Evolutionary conservation across 257 asterid genomes (phyloP).

Genomic region (Haberlea rhodopensis): DNA sequence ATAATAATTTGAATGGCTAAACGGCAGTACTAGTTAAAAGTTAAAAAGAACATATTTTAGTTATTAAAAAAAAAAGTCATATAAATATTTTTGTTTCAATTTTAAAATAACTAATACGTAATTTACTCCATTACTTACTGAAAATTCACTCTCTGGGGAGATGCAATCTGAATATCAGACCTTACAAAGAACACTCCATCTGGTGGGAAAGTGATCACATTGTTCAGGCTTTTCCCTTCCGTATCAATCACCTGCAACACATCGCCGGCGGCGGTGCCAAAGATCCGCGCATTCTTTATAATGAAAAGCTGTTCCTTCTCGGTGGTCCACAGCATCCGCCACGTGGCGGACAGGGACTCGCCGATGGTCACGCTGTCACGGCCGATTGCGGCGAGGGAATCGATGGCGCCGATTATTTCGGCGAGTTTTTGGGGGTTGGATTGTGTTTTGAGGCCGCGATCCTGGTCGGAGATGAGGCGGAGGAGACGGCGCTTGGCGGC

Average conservation of each 20-base stretch:
- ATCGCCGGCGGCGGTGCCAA: conserved; percentile 83
- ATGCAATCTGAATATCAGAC: conserved; percentile 64
- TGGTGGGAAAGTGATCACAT: conserved; percentile 87
- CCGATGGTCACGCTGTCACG: conserved; percentile 61
- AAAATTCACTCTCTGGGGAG: conserved; percentile 78
- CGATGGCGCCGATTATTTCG: conserved; percentile 62
- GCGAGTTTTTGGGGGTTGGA: conserved; percentile 60
- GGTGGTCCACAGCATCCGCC: conserved; percentile 96
- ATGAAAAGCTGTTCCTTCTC: conserved; percentile 95
- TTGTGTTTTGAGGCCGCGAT: conserved; percentile 85
- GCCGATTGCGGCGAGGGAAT: conserved; percentile 50
- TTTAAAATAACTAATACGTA: too few relatives aligned
- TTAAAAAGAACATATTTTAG: too few relatives aligned
- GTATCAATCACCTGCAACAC: conserved; percentile 87
- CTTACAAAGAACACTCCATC: conserved; percentile 94
- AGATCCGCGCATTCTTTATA: conserved; percentile 53
- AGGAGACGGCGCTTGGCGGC: conserved; percentile 76
- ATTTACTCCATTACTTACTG: too few relatives aligned
- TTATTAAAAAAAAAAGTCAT: too few relatives aligned
- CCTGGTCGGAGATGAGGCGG: conserved; percentile 69
- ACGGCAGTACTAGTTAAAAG: too few relatives aligned
- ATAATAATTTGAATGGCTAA: too few relatives aligned
- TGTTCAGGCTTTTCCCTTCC: conserved; percentile 51
- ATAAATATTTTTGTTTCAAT: too few relatives aligned
- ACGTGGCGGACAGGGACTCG: conserved; percentile 59